Evolutionary conservation across 805 yeast species (phyloP), one percentile per base, ranked within the genome.

Genomic region (Yamadazyma philogaea): DNA sequence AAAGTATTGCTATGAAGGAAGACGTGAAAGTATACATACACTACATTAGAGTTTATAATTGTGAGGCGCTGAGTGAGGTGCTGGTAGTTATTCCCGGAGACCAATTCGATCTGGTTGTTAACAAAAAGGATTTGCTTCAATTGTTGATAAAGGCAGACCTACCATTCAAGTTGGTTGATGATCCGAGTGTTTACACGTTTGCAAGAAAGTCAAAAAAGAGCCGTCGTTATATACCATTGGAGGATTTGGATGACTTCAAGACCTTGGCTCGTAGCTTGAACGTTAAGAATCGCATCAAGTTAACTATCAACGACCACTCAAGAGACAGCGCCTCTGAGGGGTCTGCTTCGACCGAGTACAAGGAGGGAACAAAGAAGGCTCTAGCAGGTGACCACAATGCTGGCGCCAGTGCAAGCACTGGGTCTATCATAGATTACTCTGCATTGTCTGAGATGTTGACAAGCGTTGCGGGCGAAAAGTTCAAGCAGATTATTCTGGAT

Each of bases 171-270:
- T 37, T 48, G 26, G 21, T 12, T 6, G 17, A 30, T 6, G 21
- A 28, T 4, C 20, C 27, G 20, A 26, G 22, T 19, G 12, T 30
- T n/a, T 37, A 48, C 16, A 46, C 44, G 26, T 48, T 54, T 19
- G 38, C 49, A 28, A 64, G 83, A 47, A 75, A 70, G 47, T 74
- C 79, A n/a, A 75, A 72, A 56, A 75, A 70, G 49, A 60, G 60
- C 30, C 65, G 63, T 31, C 51, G 56, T 7, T 77, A 64, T 47
- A 71, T 75, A 10, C 45, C 57, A 3, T 64, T 78, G 46, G 68
- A 59, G 14, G 40, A 62, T 3, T 48, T 32, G 3, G 59, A 61
- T 3, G 81, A 77, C 44, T 77, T 70, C 53, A 61, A 57, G 37
- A 56, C 66, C 18, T 61, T 78, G 43, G 55, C 58, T 32, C 64